Evolutionary conservation across 345 rosid species (phyloP).

Genomic region (Cochlearia excelsa): DNA sequence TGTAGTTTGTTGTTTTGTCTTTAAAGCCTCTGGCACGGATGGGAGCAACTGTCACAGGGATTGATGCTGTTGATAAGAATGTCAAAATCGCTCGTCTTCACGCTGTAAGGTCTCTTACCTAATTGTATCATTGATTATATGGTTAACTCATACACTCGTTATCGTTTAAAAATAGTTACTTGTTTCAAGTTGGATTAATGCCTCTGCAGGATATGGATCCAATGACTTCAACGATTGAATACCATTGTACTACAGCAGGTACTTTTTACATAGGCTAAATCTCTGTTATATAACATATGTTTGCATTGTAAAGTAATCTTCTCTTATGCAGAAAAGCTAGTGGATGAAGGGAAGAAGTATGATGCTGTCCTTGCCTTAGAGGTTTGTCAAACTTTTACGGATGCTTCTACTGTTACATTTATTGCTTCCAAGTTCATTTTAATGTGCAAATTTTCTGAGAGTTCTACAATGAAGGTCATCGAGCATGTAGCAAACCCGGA

Average conservation of each 20-base stretch:
- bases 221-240: slow-evolving; percentile 69
- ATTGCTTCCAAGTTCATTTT: slow-evolving; percentile 12
- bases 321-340: slow-evolving; percentile 62
- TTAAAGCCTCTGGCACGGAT: slow-evolving; percentile 85
- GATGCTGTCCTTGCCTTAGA: slow-evolving; percentile 86
- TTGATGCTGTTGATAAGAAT: no score
- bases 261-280: slow-evolving; percentile 16
- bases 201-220: slow-evolving; percentile 67
- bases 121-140: slow-evolving; percentile 7
- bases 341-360: slow-evolving; percentile 70
- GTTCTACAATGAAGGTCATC: slow-evolving; percentile 52
- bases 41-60: no score
- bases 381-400: slow-evolving; percentile 36
- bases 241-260: slow-evolving; percentile 90
- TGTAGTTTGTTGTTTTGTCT: slow-evolving; percentile 18
- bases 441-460: slow-evolving; percentile 18
- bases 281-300: neutral
- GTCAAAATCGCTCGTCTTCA: slow-evolving; percentile 64
- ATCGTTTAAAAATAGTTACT: neutral
- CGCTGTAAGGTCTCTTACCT: slow-evolving; percentile 59
- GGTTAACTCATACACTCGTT: neutral
- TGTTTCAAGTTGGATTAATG: slow-evolving; percentile 7
- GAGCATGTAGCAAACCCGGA: slow-evolving; percentile 94
- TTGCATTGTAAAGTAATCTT: slow-evolving; percentile 2
- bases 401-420: neutral